Evolutionary conservation across 495 filamentous ascomycete species (phyloP).

Genomic region (Tetracladium setigerum): DNA sequence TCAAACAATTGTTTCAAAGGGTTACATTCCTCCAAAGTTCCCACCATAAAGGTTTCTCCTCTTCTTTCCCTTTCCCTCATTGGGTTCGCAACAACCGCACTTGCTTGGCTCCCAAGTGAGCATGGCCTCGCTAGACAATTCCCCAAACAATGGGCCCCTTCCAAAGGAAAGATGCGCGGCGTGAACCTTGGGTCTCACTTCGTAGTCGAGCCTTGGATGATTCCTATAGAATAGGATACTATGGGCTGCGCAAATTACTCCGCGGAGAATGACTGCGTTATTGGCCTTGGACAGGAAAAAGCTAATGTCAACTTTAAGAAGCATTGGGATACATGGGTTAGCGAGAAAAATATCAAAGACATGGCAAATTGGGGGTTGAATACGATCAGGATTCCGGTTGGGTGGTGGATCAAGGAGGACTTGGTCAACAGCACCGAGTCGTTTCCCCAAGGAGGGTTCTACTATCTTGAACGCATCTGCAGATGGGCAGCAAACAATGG

Average conservation of each 20-base stretch:
- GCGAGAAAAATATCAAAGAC: slow-evolving; percentile 42
- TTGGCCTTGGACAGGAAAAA: slow-evolving; percentile 40
- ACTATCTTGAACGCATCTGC: slow-evolving; percentile 45
- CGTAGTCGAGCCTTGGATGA: slow-evolving; percentile 55
- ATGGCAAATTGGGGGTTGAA: slow-evolving; percentile 53
- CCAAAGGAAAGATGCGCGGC: slow-evolving; percentile 44
- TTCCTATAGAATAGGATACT: slow-evolving; percentile 34
- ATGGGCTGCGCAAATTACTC: slow-evolving; percentile 47
- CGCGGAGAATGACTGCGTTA: slow-evolving; percentile 53
- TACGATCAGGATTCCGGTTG: slow-evolving; percentile 55
- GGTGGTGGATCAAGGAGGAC: slow-evolving; percentile 57
- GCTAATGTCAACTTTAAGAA: slow-evolving; percentile 46
- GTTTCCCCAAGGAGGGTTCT: slow-evolving; percentile 48
- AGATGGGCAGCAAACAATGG: slow-evolving; percentile 47
- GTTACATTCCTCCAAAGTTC: too few relatives aligned
- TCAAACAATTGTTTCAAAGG: too few relatives aligned
- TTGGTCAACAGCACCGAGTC: slow-evolving; percentile 46
- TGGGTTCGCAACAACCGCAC: too few relatives aligned
- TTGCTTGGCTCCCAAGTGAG: too few relatives aligned
- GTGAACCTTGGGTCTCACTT: slow-evolving; percentile 56
- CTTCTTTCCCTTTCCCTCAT: too few relatives aligned
- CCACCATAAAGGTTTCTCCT: too few relatives aligned
- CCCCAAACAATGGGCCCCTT: slow-evolving; percentile 27
- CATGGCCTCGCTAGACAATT: too few relatives aligned
- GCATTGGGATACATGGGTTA: slow-evolving; percentile 56